phyloP scores from a whole-genome alignment of 305 asterid genomes.

The Fraxinus platypoda region DNA sequence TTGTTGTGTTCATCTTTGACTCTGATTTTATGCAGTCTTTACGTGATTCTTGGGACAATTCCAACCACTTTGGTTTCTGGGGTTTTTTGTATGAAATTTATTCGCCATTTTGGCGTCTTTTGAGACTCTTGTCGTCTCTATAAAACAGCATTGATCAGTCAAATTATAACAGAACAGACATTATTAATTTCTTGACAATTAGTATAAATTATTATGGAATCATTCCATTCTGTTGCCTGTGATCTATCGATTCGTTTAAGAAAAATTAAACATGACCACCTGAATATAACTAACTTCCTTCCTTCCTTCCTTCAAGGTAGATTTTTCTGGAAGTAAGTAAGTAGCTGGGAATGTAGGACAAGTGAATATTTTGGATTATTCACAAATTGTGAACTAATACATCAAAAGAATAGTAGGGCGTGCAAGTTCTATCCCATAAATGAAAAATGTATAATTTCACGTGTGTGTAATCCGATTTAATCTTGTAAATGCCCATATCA shows the following conservation, averaged over 20 bases:
- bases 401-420: neutral
- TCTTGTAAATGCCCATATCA: neutral
- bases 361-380: neutral
- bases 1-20: conserved; percentile 31
- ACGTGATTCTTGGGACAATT: conserved; percentile 48
- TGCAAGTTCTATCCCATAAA: neutral
- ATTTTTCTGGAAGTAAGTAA: neutral
- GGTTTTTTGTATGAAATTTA: conserved; percentile 17
- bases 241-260: neutral
- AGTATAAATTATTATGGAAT: conserved; percentile 34
- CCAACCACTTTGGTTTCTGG: neutral
- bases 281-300: neutral
- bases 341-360: neutral
- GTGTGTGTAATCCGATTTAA: neutral
- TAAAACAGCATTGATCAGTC: neutral
- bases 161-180: neutral
- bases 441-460: neutral
- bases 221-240: conserved; percentile 25
- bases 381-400: neutral
- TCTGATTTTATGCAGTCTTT: conserved; percentile 27
- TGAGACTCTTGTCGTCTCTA: conserved; percentile 33
- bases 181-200: conserved; percentile 9
- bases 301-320: neutral
- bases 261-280: neutral
- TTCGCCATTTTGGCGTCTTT: conserved; percentile 42